A percentile compares a stretch with the other conserved stretches of the same genome.
These are phyloP conservation scores for Vitis cinerea DNA, from an alignment of 164 flowering plant species.

Conservation along the genomic window DNA sequence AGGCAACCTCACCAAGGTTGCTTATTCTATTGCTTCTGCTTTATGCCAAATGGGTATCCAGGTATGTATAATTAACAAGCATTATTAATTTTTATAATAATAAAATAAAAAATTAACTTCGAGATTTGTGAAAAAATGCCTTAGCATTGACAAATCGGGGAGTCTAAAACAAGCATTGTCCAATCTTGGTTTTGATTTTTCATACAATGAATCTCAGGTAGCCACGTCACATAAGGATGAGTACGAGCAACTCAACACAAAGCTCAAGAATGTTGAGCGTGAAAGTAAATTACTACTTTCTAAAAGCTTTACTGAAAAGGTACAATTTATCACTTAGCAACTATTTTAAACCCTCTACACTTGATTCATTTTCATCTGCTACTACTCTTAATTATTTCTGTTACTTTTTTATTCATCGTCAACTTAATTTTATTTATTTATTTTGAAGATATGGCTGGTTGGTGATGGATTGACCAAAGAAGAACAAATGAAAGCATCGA, in stretches of 20 bases:
- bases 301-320: conserved; percentile 22
- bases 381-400: no score
- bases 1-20: conserved; percentile 50
- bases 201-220: conserved; percentile 1
- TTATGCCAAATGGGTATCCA: conserved; percentile 50
- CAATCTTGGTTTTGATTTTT: no score
- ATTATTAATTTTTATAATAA: no score
- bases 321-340: neutral
- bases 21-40: conserved; percentile 32
- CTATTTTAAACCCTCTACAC: no score
- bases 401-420: no score
- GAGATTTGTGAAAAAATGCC: no score
- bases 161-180: no score
- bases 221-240: conserved; percentile 18
- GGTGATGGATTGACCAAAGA: conserved; percentile 43
- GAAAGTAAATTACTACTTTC: conserved; percentile 23
- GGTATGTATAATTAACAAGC: conserved; percentile 26
- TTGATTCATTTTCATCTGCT: no score
- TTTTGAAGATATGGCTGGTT: conserved; percentile 50
- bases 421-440: neutral
- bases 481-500: conserved; percentile 42
- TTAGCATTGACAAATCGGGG: no score
- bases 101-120: neutral
- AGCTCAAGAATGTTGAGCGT: neutral
- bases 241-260: conserved; percentile 21